These are phyloP conservation scores for Picea engelmannii DNA, from an alignment of 83 land plant species.

Conservation along the genomic window DNA sequence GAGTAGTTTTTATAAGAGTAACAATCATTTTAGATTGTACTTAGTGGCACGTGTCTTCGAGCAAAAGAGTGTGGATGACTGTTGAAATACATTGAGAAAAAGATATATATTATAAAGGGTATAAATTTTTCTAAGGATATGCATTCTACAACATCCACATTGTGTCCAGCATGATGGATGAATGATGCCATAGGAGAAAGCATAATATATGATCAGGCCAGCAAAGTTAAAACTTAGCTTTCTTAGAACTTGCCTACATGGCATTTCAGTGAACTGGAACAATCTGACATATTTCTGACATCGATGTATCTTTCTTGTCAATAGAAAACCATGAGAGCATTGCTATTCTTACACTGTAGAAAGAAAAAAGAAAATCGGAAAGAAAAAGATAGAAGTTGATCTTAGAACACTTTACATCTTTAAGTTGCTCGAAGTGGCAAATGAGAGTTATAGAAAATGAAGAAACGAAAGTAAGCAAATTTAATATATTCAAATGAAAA, in stretches of 20 bases:
- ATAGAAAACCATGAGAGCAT: not conserved
- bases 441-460: no score
- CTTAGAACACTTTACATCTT: no score
- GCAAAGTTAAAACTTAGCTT: not conserved
- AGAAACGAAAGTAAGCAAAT: no score
- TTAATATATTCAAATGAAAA: not conserved
- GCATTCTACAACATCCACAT: not conserved
- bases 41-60: not conserved
- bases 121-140: not conserved
- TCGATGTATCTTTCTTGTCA: not conserved
- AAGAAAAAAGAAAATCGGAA: not conserved
- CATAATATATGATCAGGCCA: not conserved
- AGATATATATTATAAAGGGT: not conserved
- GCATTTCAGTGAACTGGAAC: not conserved
- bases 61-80: not conserved
- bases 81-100: not conserved
- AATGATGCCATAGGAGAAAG: not conserved
- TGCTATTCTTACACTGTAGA: not conserved
- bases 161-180: not conserved
- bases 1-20: not conserved
- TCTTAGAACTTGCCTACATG: not conserved
- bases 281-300: conserved; percentile 7
- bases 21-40: not conserved
- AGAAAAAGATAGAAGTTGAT: no score
- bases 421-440: no score